phyloP scores from a whole-genome alignment of 176 grass and related monocot genomes.

The Hsuehochloa calcarea region DNA sequence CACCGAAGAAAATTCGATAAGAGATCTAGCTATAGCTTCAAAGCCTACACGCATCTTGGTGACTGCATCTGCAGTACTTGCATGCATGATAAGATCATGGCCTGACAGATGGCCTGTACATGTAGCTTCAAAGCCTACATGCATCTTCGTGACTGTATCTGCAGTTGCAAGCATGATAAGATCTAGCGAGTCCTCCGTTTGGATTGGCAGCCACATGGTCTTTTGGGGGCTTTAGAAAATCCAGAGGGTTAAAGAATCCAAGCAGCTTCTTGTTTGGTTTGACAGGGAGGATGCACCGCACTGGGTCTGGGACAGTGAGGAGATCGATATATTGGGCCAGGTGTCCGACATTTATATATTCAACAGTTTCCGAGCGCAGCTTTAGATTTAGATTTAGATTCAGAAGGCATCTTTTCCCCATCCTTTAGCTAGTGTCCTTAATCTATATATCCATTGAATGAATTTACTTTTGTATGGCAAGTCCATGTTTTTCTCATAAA shows the following conservation, averaged over 20 bases:
- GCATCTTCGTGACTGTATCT: conserved; percentile 10
- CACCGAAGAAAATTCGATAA: too few relatives aligned
- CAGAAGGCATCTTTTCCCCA: not conserved
- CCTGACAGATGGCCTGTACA: conserved; percentile 44
- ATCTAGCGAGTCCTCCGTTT: conserved; percentile 4
- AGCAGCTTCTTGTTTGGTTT: not conserved
- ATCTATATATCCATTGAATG: too few relatives aligned
- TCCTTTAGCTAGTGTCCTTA: not conserved
- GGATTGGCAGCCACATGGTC: conserved; percentile 33
- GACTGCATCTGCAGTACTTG: conserved; percentile 17
- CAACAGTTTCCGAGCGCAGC: not conserved
- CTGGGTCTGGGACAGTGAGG: too few relatives aligned
- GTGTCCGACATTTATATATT: not conserved
- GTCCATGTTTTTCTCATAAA: not conserved
- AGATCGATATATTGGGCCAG: not conserved
- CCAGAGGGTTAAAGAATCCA: conserved; percentile 3
- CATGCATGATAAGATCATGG: conserved; percentile 1
- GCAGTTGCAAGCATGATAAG: not conserved
- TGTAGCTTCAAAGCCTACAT: conserved; percentile 32
- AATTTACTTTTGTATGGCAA: not conserved
- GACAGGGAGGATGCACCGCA: conserved; percentile 11
- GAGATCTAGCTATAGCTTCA: conserved; percentile 22
- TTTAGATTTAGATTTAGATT: not conserved
- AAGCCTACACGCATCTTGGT: conserved; percentile 5
- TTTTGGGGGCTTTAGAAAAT: not conserved